Conservation (phyloP, 2,329 filamentous ascomycete species). For the Pseudofabraea citricarpa region DNA sequence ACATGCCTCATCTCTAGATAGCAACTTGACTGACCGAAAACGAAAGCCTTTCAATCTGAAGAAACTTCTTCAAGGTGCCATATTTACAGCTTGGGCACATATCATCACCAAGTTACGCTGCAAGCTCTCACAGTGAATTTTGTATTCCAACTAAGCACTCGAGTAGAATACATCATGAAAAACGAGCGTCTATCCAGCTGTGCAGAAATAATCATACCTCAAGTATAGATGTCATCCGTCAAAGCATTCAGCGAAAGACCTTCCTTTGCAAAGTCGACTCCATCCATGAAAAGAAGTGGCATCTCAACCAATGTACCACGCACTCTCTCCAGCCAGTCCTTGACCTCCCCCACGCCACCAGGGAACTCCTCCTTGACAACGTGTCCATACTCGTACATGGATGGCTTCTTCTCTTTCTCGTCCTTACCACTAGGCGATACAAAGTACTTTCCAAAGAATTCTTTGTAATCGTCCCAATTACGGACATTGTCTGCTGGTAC, state of each 20-base stretch:
- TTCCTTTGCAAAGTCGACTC: slow-evolving; percentile 79
- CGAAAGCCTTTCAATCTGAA: no score
- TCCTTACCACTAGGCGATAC: slow-evolving; percentile 45
- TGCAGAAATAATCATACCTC: no score
- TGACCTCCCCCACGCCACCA: slow-evolving; percentile 67
- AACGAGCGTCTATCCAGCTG: no score
- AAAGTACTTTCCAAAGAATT: slow-evolving; percentile 66
- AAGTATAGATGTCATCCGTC: slow-evolving; percentile 69
- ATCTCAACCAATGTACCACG: slow-evolving; percentile 79
- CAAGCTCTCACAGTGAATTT: no score
- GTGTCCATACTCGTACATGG: slow-evolving; percentile 77
- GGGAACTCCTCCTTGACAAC: slow-evolving; percentile 77
- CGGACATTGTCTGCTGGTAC: slow-evolving; percentile 65
- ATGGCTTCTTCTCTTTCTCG: slow-evolving; percentile 37
- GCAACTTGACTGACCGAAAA: no score
- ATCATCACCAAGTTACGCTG: no score
- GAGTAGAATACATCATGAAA: no score
- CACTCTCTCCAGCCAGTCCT: slow-evolving; percentile 61
- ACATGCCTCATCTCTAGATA: no score
- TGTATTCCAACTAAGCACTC: no score
- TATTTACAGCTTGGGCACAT: no score
- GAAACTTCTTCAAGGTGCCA: no score
- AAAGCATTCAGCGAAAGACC: slow-evolving; percentile 68
- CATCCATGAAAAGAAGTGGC: slow-evolving; percentile 81
- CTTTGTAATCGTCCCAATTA: slow-evolving; percentile 69